Conservation (phyloP, 192 early-diverging fungal species). For the Coemansia sp. region DNA sequence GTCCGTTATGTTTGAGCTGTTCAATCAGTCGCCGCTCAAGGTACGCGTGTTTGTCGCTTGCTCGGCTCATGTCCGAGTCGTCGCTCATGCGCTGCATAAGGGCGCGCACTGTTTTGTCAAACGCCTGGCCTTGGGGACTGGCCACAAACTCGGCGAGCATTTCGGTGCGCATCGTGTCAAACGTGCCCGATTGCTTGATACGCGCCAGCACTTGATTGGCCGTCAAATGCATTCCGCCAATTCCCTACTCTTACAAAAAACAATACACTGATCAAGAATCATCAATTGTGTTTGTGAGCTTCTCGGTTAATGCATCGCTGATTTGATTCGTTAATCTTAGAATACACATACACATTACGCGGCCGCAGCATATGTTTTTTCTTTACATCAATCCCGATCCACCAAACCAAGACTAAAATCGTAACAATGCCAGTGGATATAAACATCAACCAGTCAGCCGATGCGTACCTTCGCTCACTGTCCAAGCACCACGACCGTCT, state of each 20-base stretch:
- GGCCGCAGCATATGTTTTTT: background rate
- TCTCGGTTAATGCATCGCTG: background rate
- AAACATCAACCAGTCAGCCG: background rate
- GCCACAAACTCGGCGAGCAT: slow-evolving; percentile 21
- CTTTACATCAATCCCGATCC: background rate
- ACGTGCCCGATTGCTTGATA: slow-evolving; percentile 34
- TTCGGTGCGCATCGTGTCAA: slow-evolving; percentile 29
- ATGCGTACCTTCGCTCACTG: slow-evolving; percentile 4
- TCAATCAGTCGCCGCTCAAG: slow-evolving; percentile 20
- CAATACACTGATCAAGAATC: background rate
- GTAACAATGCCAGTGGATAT: background rate
- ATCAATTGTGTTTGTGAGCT: background rate
- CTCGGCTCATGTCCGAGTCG: slow-evolving; percentile 7
- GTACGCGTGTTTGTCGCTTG: slow-evolving; percentile 5
- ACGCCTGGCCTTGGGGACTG: slow-evolving; percentile 25
- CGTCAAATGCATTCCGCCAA: slow-evolving; percentile 10
- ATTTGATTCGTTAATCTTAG: background rate
- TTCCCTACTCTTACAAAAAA: background rate
- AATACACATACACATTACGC: background rate
- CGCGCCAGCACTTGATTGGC: slow-evolving; percentile 32
- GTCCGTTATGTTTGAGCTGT: slow-evolving; percentile 18
- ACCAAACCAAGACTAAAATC: background rate
- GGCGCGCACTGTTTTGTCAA: slow-evolving; percentile 11
- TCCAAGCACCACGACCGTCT: slow-evolving; percentile 25
- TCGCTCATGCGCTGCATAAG: slow-evolving; percentile 15